Base-by-base conservation (phyloP, 2,329 filamentous ascomycete species). In the Penicillium sp. region DNA sequence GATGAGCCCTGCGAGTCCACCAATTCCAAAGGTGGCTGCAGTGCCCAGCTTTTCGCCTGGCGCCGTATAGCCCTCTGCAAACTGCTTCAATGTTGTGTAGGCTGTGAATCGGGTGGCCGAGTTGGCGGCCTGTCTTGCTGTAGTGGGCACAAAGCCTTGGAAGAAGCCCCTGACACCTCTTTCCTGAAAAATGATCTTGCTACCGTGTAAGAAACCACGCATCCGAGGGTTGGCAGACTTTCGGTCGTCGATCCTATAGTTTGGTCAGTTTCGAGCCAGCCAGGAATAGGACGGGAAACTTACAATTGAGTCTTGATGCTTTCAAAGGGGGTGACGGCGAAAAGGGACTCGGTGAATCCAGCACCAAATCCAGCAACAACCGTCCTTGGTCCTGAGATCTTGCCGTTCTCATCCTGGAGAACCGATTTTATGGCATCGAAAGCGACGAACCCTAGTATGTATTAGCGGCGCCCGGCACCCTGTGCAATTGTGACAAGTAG, bases 291-390 rank as follows among this genome's bases (percentile, higher is more conserved):
- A 35, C 35, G 44, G 50, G 60, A 16, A 16, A 61, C 45, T 51
- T 71, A 89, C 83, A 99, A 79, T 64, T 95, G 95, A 48, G 94
- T 99, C 81, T 99, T 99, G 76, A 99, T 97, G 68, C 90, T 95
- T 77, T 99, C 94, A 56, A 95, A 97, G 0, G 94, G 94, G 34
- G 94, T 99, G 34, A 99, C 94, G 12, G 94, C 94, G 3, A 99
- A 78, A 49, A 97, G 77, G 4, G 90, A 95, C 78, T 99, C 94
- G 3, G 93, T 97, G 49, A 96, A 89, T 54, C 94, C 94, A 9
- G 94, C 94, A 56, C 93, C 90, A 69, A 99, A 96, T 3, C 94
- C 94, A 39, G 92, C 92, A 55, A 97, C 83, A 1, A 97, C 94
- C 2, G 93, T 97, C 61, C 88, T 84, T 15, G 93, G 92, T 0